Percentiles rank a stretch among this genome's conserved stretches.
These are phyloP conservation scores for Conticribra weissflogii DNA, from an alignment of 108 stramenopile genomes.

Conservation along the genomic window DNA sequence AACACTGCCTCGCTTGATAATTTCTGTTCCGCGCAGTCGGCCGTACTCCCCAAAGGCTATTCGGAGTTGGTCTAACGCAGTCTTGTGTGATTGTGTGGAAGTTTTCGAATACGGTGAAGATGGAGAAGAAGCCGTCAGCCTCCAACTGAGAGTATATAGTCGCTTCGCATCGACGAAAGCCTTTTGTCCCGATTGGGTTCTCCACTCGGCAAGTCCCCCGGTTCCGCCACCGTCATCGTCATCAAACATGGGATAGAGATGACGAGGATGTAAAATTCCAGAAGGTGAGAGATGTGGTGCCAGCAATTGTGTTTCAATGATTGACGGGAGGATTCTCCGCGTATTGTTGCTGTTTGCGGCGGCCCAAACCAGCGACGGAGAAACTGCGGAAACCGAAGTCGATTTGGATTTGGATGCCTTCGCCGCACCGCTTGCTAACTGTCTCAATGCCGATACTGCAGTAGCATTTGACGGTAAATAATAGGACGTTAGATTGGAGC, in stretches of 20 bases:
- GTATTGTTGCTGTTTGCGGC: constrained; percentile 14
- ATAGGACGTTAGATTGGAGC: constrained; percentile 24
- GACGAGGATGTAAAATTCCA: constrained; percentile 37
- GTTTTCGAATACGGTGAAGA: constrained; percentile 5
- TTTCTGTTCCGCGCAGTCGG: constrained; percentile 43
- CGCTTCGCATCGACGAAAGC: constrained; percentile 44
- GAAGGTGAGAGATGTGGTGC: constrained; percentile 20
- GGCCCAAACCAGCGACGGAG: constrained; percentile 14
- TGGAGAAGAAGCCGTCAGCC: constrained; percentile 28
- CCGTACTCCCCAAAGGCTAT: constrained; percentile 47
- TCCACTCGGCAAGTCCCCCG: constrained; percentile 5
- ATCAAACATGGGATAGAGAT: constrained; percentile 46
- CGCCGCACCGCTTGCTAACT: too few relatives aligned
- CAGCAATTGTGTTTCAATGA: constrained; percentile 40
- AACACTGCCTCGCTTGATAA: constrained; percentile 35
- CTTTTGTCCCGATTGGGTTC: constrained; percentile 18
- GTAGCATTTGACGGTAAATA: constrained; percentile 35
- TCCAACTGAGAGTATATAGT: constrained; percentile 46
- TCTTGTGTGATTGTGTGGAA: constrained; percentile 11
- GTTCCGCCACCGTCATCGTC: constrained; percentile 15
- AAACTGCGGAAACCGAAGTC: too few relatives aligned
- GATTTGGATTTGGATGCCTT: too few relatives aligned
- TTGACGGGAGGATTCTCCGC: constrained; percentile 39
- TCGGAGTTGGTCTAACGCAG: constrained; percentile 34
- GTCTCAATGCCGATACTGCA: constrained; percentile 16